Evolutionary conservation across 495 filamentous ascomycete genomes (phyloP), one percentile per base, ranked within the genome.

Genomic region (Copromyces sp.): DNA sequence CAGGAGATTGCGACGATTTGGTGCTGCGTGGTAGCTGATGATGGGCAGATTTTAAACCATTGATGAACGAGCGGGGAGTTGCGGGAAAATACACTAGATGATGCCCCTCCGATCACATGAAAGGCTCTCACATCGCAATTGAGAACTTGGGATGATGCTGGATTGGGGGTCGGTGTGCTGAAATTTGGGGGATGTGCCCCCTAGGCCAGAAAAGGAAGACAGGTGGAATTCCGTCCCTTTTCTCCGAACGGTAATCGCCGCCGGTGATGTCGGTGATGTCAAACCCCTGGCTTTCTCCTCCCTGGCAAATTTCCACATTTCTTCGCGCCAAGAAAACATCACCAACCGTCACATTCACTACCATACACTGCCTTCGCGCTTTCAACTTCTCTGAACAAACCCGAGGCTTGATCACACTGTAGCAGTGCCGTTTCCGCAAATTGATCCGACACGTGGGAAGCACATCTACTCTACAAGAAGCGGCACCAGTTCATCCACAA

Each of bases 291-390:
- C n/a, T n/a, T 35, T 45, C 37, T 59, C 14, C 20, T 37, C n/a
- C 70, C 32, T 37, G 70, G 45, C 39, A 16, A 61, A 44, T 68
- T 71, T 68, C 37, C 68, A 38, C 37, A 71, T 39, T 20, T 71
- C 69, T 71, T 53, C 40, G 42, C 71, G 75, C 75, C 75, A 73
- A 73, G 75, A 68, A 74, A 74, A 74, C 72, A 71, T 70, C 69
- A 68, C 72, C 73, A 73, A 40, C 17, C 29, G 40, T 69, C 47
- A 38, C 70, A 69, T 35, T 45, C 70, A 71, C 71, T 44, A 69
- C 38, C 73, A 69, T 35, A 39, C 70, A 71, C 71, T 44, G 65
- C 38, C 29, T 59, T 65, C 29, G 53, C 37, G 39, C 61, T 41
- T 44, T 35, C 71, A 39, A 32, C 44, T 72, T 45, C 20, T 44